Conservation (phyloP, 345 rosid genomes). For the Lumnitzera racemosa region DNA sequence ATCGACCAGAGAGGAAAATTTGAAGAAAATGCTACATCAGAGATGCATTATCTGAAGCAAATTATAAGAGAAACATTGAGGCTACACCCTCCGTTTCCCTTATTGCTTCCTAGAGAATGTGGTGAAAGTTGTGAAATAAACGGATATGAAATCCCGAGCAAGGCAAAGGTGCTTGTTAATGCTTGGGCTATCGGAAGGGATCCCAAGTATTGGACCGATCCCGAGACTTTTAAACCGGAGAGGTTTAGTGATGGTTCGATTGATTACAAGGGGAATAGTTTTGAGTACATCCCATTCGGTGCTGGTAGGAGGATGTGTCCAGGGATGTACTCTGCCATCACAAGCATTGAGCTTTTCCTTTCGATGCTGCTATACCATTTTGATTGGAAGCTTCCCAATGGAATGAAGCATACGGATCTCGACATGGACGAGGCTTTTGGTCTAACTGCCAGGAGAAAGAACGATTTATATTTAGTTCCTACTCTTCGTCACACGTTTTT, state of each 20-base stretch:
- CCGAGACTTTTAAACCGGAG: slow-evolving; percentile 14
- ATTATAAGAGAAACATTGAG: slow-evolving; percentile 23
- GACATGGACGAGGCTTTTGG: slow-evolving; percentile 8
- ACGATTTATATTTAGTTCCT: slow-evolving; percentile 5
- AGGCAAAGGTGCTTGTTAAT: slow-evolving; percentile 16
- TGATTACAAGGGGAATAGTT: slow-evolving; percentile 15
- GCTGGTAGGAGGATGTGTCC: slow-evolving; percentile 20
- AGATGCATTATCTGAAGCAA: slow-evolving; percentile 8
- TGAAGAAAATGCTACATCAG: slow-evolving; percentile 2
- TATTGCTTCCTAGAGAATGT: slow-evolving; percentile 15
- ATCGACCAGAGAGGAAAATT: slow-evolving; percentile 8
- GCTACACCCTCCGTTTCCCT: slow-evolving; percentile 15
- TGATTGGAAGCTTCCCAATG: slow-evolving; percentile 13
- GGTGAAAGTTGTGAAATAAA: slow-evolving; percentile 10
- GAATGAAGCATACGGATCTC: slow-evolving; percentile 7
- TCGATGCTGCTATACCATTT: slow-evolving; percentile 15
- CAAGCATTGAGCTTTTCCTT: slow-evolving; percentile 7
- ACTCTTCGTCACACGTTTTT: not conserved
- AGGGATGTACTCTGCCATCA: slow-evolving; percentile 7
- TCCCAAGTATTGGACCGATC: slow-evolving; percentile 12
- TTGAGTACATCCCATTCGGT: slow-evolving; percentile 16
- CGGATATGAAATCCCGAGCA: slow-evolving; percentile 18
- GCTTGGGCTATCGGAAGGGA: slow-evolving; percentile 19
- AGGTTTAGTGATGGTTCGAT: slow-evolving; percentile 11
- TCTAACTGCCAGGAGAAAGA: not conserved